Evolutionary conservation across 2,329 filamentous ascomycete genomes (phyloP).

Genomic region (Pochonia chlamydosporia): DNA sequence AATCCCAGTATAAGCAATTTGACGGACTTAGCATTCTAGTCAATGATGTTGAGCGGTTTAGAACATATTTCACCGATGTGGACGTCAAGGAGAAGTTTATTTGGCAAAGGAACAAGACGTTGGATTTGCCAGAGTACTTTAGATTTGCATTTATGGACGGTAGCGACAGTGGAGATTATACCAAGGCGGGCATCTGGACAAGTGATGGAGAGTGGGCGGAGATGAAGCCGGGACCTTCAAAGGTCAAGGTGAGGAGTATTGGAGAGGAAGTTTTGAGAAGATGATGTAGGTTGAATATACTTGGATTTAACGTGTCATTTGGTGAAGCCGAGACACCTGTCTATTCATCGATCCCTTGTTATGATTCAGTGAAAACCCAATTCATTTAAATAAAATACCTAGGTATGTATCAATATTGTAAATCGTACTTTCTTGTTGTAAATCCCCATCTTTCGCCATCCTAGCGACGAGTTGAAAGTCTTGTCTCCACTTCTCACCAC

Average conservation of each 20-base stretch:
- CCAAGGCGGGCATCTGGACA: slow-evolving; percentile 67
- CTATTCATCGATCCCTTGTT: neutral
- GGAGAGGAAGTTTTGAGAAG: slow-evolving; percentile 16
- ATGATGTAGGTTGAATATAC: slow-evolving; percentile 7
- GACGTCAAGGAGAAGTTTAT: slow-evolving; percentile 42
- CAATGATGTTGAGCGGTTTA: slow-evolving; percentile 78
- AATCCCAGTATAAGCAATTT: slow-evolving; percentile 42
- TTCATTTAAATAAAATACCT: too few species aligned
- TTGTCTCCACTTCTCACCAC: neutral
- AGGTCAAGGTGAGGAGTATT: slow-evolving; percentile 25
- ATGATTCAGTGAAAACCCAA: neutral
- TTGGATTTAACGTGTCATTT: neutral
- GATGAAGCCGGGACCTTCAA: slow-evolving; percentile 58
- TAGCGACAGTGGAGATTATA: slow-evolving; percentile 61
- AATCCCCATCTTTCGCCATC: too few species aligned
- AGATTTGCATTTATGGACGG: slow-evolving; percentile 70
- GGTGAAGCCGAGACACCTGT: too few species aligned
- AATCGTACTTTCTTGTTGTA: too few species aligned
- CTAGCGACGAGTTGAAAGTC: too few species aligned
- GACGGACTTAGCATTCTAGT: slow-evolving; percentile 77
- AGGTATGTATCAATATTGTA: too few species aligned
- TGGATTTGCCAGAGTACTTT: slow-evolving; percentile 63
- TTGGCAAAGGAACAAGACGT: slow-evolving; percentile 47
- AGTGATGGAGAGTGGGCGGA: slow-evolving; percentile 57
- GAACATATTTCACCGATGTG: slow-evolving; percentile 61